Evolutionary conservation across 2,329 filamentous ascomycete genomes (phyloP), one percentile per base, ranked within the genome.

Genomic region (Curvularia hawaiiensis): DNA sequence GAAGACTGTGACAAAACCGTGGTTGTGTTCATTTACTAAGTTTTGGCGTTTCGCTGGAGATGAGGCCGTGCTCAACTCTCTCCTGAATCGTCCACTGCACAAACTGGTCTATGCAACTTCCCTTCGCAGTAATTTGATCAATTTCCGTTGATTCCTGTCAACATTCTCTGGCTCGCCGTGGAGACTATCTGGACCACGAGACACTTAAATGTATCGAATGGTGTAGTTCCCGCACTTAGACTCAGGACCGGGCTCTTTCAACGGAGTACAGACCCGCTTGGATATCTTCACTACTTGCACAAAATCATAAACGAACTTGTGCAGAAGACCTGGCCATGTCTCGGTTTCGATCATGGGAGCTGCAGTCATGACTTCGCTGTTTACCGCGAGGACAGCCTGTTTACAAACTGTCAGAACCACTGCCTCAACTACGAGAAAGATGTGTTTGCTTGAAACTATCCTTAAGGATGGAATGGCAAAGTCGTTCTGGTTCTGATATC

Each of bases 21-120:
- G 54, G 54, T 56, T 48, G 43, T 30, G 35, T 35, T 50, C 24
- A 39, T 50, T 51, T 41, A 44, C 49, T 41, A 44, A 33, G 26
- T 18, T 39, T 44, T 30, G 49, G 20, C 49, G 38, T 51, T 31
- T 43, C 28, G 30, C 38, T 44, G 22, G 28, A 43, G 26, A 40
- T n/a, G 26, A 50, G 47, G 35, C 47, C 47, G 47, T 50, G 47
- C 47, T 40, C n/a, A 28, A 14, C 24, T 24, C 35, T 50, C 24
- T 50, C 47, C 47, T 50, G 47, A 50, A 39, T 40, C 35, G 8
- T 50, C n/a, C 28, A 50, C n/a, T 30, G 33, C 31, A 28, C 9
- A n/a, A 30, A 40, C 35, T 16, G 24, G 24, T 16, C 24, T 39
- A 47, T 35, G 11, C 35, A 9, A 40, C 18, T 50, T 50, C 47